phyloP scores from a whole-genome alignment of 2,329 filamentous ascomycete genomes.

The Aspergillus ochraceoroseus region DNA sequence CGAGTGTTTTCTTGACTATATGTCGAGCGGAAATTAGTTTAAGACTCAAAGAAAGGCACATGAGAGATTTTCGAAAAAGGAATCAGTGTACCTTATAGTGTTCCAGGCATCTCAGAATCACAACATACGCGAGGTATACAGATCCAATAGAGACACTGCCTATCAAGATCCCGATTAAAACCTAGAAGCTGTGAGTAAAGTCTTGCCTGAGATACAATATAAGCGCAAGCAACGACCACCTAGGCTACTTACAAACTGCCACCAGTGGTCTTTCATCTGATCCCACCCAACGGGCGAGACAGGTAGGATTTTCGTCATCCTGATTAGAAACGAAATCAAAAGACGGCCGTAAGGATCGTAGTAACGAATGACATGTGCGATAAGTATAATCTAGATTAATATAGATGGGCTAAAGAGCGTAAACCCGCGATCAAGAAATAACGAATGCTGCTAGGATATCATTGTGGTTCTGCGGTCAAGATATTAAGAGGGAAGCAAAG shows the following conservation, averaged over 20 bases:
- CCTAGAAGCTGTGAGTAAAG: conserved; percentile 25
- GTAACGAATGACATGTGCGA: conserved; percentile 14
- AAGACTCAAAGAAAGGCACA: too few species aligned
- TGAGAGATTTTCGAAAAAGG: not conserved
- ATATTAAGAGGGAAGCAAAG: not conserved
- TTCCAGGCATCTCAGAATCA: conserved; percentile 20
- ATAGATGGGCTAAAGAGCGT: conserved; percentile 1
- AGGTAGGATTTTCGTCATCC: conserved; percentile 30
- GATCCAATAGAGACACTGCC: conserved; percentile 28
- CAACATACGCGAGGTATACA: conserved; percentile 30
- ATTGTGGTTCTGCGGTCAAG: conserved; percentile 6
- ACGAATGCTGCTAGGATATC: conserved; percentile 1
- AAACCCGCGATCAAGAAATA: not conserved
- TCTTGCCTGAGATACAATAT: not conserved
- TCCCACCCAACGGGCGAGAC: conserved; percentile 34
- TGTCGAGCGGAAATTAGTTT: not conserved
- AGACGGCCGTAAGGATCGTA: not conserved
- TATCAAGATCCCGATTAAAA: conserved; percentile 35
- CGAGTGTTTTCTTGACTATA: conserved; percentile 24
- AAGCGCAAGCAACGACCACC: not conserved
- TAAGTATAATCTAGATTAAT: conserved; percentile 1
- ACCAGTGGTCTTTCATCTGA: conserved; percentile 39
- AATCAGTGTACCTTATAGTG: conserved; percentile 28
- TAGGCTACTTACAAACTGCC: conserved; percentile 39
- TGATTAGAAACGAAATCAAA: conserved; percentile 20